A percentile compares a stretch with the other conserved stretches of the same genome.
Evolutionary conservation across 2,329 filamentous ascomycete species (phyloP).

Genomic region (Cordyceps cicadae): DNA sequence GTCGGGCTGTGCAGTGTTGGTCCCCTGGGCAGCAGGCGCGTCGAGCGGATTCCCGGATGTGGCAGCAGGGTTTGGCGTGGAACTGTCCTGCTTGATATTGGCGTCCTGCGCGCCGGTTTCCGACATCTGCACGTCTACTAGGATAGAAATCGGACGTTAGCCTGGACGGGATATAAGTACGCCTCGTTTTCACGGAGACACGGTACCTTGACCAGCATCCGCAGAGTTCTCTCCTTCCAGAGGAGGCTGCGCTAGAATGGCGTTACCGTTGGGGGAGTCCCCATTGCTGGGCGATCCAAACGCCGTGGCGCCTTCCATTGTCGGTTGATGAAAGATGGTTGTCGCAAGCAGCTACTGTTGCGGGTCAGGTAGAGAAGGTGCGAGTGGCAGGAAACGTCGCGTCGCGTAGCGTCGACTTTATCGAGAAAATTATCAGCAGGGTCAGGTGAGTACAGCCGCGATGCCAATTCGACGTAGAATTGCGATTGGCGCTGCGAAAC

Average conservation of each 20-base stretch:
- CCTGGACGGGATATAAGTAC: neutral
- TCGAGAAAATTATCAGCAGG: constrained; percentile 5
- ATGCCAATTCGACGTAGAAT: constrained; percentile 9
- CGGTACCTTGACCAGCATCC: constrained; percentile 39
- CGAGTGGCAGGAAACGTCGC: constrained; percentile 7
- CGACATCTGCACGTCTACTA: constrained; percentile 55
- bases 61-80: constrained; percentile 47
- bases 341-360: constrained; percentile 13
- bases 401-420: constrained; percentile 10
- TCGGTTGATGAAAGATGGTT: constrained; percentile 15
- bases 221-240: constrained; percentile 36
- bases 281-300: constrained; percentile 51
- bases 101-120: constrained; percentile 40
- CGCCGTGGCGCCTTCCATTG: constrained; percentile 52
- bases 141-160: neutral
- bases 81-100: constrained; percentile 52
- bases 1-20: constrained; percentile 56
- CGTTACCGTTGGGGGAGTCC: constrained; percentile 42
- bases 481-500: constrained; percentile 10
- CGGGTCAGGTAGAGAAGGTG: constrained; percentile 16
- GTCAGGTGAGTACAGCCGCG: constrained; percentile 8
- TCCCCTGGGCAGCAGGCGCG: constrained; percentile 51
- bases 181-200: neutral
- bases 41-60: constrained; percentile 58
- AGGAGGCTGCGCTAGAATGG: constrained; percentile 41